These are phyloP conservation scores for Cyberlindnera suaveolens DNA, from an alignment of 805 yeast species.

Conservation along the genomic window DNA sequence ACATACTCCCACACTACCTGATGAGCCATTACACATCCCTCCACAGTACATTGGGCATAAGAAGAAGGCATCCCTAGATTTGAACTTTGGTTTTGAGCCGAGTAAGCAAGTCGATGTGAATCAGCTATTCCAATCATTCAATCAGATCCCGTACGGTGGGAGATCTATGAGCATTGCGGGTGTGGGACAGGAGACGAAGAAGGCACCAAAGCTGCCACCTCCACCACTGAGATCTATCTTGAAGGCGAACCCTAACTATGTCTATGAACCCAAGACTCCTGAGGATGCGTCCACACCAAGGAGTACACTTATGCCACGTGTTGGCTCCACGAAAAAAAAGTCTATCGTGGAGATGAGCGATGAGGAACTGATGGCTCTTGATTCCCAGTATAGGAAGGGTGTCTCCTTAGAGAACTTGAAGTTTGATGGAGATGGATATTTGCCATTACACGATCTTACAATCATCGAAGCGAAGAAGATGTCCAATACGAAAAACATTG, in stretches of 20 bases:
- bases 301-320: not conserved
- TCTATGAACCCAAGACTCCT: not conserved
- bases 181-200: constrained; percentile 3
- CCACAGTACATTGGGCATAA: constrained; percentile 14
- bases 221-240: constrained; percentile 21
- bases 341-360: constrained; percentile 22
- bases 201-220: constrained; percentile 22
- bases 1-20: constrained; percentile 10
- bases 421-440: constrained; percentile 21
- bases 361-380: constrained; percentile 22
- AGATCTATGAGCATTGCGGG: not conserved
- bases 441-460: constrained; percentile 9
- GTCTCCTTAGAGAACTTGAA: constrained; percentile 14
- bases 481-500: constrained; percentile 15
- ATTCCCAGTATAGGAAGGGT: constrained; percentile 19
- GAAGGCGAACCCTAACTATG: constrained; percentile 4
- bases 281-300: not conserved
- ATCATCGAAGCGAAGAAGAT: constrained; percentile 2
- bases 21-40: constrained; percentile 22
- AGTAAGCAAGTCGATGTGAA: constrained; percentile 12
- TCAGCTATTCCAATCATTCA: constrained; percentile 15
- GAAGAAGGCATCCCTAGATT: constrained; percentile 8
- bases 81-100: constrained; percentile 19
- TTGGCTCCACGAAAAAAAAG: constrained; percentile 11
- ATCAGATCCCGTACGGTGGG: constrained; percentile 5